A percentile compares a stretch with the other conserved stretches of the same genome.
Evolutionary conservation across 75 land plant species (phyloP).

Genomic region (Pinus tabuliformis): DNA sequence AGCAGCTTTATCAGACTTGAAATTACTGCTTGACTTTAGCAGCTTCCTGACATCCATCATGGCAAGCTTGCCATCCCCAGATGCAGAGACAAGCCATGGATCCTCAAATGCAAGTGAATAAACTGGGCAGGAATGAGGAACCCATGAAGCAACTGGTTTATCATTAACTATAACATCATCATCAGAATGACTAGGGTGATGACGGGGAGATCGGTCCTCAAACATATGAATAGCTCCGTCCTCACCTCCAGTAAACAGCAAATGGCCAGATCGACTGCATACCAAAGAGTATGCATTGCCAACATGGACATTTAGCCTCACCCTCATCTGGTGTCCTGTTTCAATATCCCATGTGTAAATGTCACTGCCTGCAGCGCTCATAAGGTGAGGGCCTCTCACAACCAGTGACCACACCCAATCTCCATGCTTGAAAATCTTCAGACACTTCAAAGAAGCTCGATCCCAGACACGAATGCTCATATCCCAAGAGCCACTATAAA

Average conservation of each 20-base stretch:
- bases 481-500: slow-evolving; percentile 99
- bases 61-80: slow-evolving; percentile 85
- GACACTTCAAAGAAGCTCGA: slow-evolving; percentile 39
- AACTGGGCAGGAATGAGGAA: slow-evolving; percentile 78
- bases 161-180: slow-evolving; percentile 1
- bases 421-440: slow-evolving; percentile 60
- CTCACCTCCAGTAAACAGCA: slow-evolving; percentile 91
- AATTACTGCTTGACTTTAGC: slow-evolving; percentile 23
- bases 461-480: slow-evolving; percentile 91
- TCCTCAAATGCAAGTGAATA: slow-evolving; percentile 92
- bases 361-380: slow-evolving; percentile 80
- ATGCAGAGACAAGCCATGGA: slow-evolving; percentile 96
- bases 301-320: slow-evolving; percentile 53
- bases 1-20: not conserved
- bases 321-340: slow-evolving; percentile 35
- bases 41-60: slow-evolving; percentile 89
- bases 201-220: slow-evolving; percentile 30
- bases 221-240: slow-evolving; percentile 97
- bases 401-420: slow-evolving; percentile 92
- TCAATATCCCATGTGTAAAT: slow-evolving; percentile 76
- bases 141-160: slow-evolving; percentile 65
- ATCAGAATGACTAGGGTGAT: not conserved
- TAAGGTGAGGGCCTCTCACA: slow-evolving; percentile 57
- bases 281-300: slow-evolving; percentile 72
- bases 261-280: slow-evolving; percentile 70